phyloP scores from a whole-genome alignment of 768 basidiomycete species.

The Pulveroboletus sp. region DNA sequence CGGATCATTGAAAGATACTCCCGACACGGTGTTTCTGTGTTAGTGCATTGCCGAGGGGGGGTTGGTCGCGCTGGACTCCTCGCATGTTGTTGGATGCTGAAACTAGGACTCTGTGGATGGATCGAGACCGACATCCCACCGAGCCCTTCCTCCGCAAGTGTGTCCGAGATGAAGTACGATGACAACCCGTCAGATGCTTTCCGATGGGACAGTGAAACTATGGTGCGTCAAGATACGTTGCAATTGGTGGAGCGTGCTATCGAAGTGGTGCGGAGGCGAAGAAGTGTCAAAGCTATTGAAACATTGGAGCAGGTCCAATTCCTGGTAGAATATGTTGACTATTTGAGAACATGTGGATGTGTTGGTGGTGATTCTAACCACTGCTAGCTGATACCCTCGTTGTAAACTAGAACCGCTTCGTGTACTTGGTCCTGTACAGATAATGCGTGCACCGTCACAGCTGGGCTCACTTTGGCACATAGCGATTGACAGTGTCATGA shows the following conservation, averaged over 20 bases:
- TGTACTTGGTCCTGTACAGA: not conserved
- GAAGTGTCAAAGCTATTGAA: slow-evolving; percentile 89
- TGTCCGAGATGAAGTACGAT: slow-evolving; percentile 3
- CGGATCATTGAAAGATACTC: slow-evolving; percentile 69
- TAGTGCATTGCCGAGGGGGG: slow-evolving; percentile 92
- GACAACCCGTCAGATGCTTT: not conserved
- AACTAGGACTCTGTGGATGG: slow-evolving; percentile 85
- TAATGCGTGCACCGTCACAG: too few species aligned
- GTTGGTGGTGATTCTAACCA: not conserved
- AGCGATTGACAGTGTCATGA: not conserved
- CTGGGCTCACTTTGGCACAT: too few species aligned
- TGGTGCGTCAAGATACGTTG: slow-evolving; percentile 45
- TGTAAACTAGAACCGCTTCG: slow-evolving; percentile 3
- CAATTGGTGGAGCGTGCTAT: slow-evolving; percentile 71
- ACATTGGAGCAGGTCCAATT: slow-evolving; percentile 91
- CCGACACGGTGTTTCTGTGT: slow-evolving; percentile 60
- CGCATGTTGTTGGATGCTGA: slow-evolving; percentile 89
- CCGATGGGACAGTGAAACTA: slow-evolving; percentile 20
- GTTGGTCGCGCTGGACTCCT: slow-evolving; percentile 91
- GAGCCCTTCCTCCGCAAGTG: slow-evolving; percentile 4
- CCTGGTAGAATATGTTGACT: slow-evolving; percentile 70
- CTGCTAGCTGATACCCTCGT: not conserved
- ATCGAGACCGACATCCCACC: slow-evolving; percentile 29
- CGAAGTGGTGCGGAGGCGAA: slow-evolving; percentile 60
- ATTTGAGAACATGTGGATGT: slow-evolving; percentile 34